These are phyloP conservation scores for Malus asiatica DNA, from an alignment of 306 rosid genomes.

Conservation along the genomic window DNA sequence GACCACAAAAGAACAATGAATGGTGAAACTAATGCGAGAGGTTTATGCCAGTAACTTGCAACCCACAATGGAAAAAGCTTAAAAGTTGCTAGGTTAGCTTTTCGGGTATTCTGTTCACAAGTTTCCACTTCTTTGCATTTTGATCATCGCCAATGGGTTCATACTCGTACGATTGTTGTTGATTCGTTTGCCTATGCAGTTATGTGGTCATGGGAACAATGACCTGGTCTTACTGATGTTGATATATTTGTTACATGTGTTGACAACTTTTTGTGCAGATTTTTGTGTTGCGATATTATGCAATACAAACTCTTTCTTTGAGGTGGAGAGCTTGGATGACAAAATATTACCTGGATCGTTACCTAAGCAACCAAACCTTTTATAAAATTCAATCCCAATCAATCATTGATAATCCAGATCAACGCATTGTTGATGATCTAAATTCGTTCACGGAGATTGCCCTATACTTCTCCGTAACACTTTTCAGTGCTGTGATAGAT, in stretches of 20 bases:
- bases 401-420: conserved; percentile 91
- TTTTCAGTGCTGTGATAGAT: conserved; percentile 80
- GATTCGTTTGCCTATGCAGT: not conserved
- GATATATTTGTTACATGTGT: conserved; percentile 17
- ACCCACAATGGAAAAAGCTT: not conserved
- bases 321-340: conserved; percentile 99
- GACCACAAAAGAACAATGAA: not conserved
- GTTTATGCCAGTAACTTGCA: not conserved
- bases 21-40: not conserved
- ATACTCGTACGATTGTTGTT: not conserved
- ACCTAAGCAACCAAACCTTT: conserved; percentile 68
- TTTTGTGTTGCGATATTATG: conserved; percentile 89
- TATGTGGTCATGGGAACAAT: not conserved
- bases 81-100: not conserved
- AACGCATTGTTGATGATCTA: conserved; percentile 92
- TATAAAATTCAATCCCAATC: conserved; percentile 94
- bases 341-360: conserved; percentile 85
- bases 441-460: conserved; percentile 89
- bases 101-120: not conserved
- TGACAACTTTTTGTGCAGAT: conserved; percentile 38
- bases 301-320: conserved; percentile 76
- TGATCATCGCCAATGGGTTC: not conserved
- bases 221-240: conserved; percentile 7
- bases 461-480: conserved; percentile 66
- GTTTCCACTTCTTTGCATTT: not conserved